phyloP scores from a whole-genome alignment of 495 filamentous ascomycete species.

The Podospora pseudocomata region DNA sequence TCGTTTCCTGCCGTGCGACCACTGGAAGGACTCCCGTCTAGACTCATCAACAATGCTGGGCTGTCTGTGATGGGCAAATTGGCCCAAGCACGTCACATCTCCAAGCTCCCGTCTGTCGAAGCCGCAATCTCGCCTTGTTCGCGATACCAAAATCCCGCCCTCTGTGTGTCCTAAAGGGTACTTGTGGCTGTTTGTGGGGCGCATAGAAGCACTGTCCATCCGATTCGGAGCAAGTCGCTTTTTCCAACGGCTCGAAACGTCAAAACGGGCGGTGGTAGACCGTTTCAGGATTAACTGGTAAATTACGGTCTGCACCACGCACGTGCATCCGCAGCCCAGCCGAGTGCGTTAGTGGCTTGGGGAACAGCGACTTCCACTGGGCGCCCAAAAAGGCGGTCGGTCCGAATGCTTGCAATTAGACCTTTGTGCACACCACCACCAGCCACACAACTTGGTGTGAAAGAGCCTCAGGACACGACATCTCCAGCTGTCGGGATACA shows the following conservation, averaged over 20 bases:
- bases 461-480: background rate
- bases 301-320: slow-evolving; percentile 12
- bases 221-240: background rate
- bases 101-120: background rate
- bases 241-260: slow-evolving; percentile 4
- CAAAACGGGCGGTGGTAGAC: slow-evolving; percentile 3
- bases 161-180: background rate
- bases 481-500: background rate
- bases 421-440: slow-evolving; percentile 10
- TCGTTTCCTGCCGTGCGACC: slow-evolving; percentile 13
- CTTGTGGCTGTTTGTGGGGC: background rate
- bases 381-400: slow-evolving; percentile 22
- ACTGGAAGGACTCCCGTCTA: background rate
- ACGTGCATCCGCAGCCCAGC: slow-evolving; percentile 19
- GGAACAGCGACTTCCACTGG: slow-evolving; percentile 9
- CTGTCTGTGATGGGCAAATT: background rate
- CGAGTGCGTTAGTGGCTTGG: slow-evolving; percentile 18
- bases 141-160: slow-evolving; percentile 1
- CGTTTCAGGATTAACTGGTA: slow-evolving; percentile 10
- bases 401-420: slow-evolving; percentile 30
- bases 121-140: slow-evolving; percentile 3
- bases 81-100: background rate
- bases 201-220: background rate
- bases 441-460: background rate
- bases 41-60: background rate